Percentiles rank a stretch among this genome's conserved stretches.
Evolutionary conservation across 2,329 filamentous ascomycete genomes (phyloP).

Genomic region (Aureobasidium sp.): DNA sequence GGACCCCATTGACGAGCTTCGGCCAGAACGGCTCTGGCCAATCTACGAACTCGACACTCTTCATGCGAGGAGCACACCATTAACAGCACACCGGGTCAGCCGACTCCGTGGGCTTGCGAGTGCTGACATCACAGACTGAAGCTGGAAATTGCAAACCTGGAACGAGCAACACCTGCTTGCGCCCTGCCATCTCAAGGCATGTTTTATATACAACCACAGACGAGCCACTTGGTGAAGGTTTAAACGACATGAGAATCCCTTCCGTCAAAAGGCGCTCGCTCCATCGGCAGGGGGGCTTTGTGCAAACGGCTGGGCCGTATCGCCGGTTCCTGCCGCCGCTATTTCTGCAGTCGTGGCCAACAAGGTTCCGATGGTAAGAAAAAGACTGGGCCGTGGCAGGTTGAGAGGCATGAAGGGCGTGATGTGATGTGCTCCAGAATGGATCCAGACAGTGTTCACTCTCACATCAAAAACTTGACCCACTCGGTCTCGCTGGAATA

Average conservation of each 20-base stretch:
- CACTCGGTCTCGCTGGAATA: neutral
- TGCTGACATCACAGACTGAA: constrained; percentile 13
- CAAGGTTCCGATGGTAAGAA: constrained; percentile 1
- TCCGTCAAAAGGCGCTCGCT: neutral
- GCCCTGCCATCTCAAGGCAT: neutral
- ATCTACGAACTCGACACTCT: neutral
- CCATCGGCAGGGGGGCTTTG: neutral
- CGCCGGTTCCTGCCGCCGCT: constrained; percentile 10
- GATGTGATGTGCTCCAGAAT: constrained; percentile 9
- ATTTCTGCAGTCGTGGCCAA: constrained; percentile 3
- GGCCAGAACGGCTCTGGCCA: neutral
- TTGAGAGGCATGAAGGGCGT: neutral
- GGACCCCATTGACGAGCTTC: neutral
- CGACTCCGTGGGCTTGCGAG: constrained; percentile 6
- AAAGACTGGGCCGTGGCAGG: neutral
- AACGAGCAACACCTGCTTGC: constrained; percentile 11
- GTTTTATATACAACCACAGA: constrained; percentile 1
- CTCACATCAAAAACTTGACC: neutral
- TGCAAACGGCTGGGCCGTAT: constrained; percentile 6
- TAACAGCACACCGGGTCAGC: constrained; percentile 8
- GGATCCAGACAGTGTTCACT: neutral
- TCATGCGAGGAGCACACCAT: constrained; percentile 12
- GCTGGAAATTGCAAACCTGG: constrained; percentile 5
- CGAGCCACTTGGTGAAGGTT: neutral
- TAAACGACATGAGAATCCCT: neutral